Evolutionary conservation across 2,329 filamentous ascomycete species (phyloP), one percentile per base, ranked within the genome.

Genomic region (Penicillium brevicompactum): DNA sequence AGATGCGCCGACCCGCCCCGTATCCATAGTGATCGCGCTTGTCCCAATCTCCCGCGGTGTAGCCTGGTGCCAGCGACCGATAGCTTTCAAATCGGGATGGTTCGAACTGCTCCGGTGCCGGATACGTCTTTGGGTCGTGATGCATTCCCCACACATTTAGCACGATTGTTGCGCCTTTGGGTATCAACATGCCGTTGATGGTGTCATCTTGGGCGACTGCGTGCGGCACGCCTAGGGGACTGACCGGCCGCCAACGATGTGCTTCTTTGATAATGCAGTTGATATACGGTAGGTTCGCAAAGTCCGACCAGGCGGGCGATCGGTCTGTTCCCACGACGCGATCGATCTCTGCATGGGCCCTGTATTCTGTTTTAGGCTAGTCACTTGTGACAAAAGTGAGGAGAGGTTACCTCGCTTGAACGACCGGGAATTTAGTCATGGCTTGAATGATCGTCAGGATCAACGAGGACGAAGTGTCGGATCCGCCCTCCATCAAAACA

Each of bases 11-110:
- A 1, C 72, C 69, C 1, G 60, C 58, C 2, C 67, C 67, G 40
- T 58, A 65, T 11, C 53, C 53, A 34, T 57, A 63, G 45, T 63
- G 60, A 58, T 79, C 75, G 37, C 76, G 69, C 1, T 50, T n/a
- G 13, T 7, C 6, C 6, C 6, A n/a, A 5, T 37, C 13, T 37
- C 24, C 24, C 24, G 24, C 24, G 24, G 24, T 27, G 24, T 27
- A 27, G 5, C 24, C 24, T 27, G 24, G 24, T 6, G 24, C 24
- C 24, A 27, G 24, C 24, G 24, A 27, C 24, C 24, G 24, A 27
- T 27, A 27, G 5, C 24, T 27, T 27, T 27, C 24, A 8, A 27
- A 27, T 27, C 24, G 24, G 24, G 24, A 27, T 27, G 24, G 24
- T 6, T 27, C 24, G 24, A 27, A 27, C 24, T 27, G 24, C 24